A percentile compares a stretch with the other conserved stretches of the same genome.
phyloP scores from a whole-genome alignment of 306 rosid genomes.

The Inga laurina region DNA sequence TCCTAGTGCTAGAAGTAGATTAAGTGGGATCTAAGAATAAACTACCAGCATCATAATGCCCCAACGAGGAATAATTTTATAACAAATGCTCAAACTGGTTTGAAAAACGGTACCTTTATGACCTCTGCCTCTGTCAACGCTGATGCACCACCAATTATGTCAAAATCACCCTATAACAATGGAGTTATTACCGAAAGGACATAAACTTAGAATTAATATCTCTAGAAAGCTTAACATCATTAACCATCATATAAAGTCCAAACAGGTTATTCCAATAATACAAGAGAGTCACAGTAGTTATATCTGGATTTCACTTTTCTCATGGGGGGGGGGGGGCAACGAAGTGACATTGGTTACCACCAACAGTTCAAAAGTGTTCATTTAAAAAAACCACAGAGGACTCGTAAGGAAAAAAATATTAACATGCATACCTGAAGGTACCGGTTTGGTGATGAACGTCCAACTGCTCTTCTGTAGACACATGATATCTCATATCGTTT shows the following conservation, averaged over 20 bases:
- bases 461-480: constrained; percentile 89
- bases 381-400: background rate
- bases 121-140: constrained; percentile 89
- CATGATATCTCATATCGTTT: constrained; percentile 82
- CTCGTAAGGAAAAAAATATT: constrained; percentile 11
- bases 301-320: constrained; percentile 17
- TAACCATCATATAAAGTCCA: constrained; percentile 21
- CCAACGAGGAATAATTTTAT: constrained; percentile 3
- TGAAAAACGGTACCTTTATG: constrained; percentile 64
- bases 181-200: constrained; percentile 21
- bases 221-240: constrained; percentile 28
- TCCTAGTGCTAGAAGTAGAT: background rate
- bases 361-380: constrained; percentile 4
- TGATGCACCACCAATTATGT: constrained; percentile 86
- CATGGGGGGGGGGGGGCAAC: background rate
- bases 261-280: constrained; percentile 26
- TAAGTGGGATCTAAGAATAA: background rate
- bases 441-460: constrained; percentile 91
- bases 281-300: background rate
- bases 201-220: constrained; percentile 11
- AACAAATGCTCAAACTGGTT: constrained; percentile 20
- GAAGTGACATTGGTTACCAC: constrained; percentile 4
- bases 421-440: constrained; percentile 77
- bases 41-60: constrained; percentile 14
- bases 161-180: constrained; percentile 87